Percentiles rank a stretch among this genome's conserved stretches.
Conservation (phyloP, 164 flowering plant genomes). For the Euptelea pleiosperma region DNA sequence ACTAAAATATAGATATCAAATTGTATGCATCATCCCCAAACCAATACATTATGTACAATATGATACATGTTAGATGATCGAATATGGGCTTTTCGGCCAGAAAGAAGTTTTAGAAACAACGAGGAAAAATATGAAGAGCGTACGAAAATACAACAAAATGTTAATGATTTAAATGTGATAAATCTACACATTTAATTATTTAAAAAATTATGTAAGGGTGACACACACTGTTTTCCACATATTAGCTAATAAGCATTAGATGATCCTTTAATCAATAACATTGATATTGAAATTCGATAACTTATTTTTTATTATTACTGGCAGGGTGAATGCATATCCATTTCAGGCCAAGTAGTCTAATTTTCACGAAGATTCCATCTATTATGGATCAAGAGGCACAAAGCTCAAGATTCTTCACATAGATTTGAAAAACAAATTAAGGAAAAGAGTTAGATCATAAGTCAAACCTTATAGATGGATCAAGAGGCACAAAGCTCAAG, state of each 20-base stretch:
- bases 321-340: not conserved
- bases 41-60: not conserved
- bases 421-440: not conserved
- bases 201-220: too few relatives aligned
- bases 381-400: not conserved
- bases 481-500: not conserved
- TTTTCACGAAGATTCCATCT: not conserved
- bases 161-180: too few relatives aligned
- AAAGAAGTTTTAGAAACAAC: too few relatives aligned
- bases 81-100: too few relatives aligned
- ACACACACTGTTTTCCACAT: too few relatives aligned
- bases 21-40: not conserved
- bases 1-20: too few relatives aligned
- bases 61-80: too few relatives aligned
- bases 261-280: too few relatives aligned
- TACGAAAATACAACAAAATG: not conserved
- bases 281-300: too few relatives aligned
- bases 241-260: too few relatives aligned
- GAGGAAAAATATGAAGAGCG: not conserved
- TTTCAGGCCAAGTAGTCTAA: not conserved
- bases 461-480: slow-evolving; percentile 65
- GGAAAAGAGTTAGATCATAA: not conserved
- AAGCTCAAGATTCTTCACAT: not conserved
- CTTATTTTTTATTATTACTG: too few relatives aligned
- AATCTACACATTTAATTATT: too few relatives aligned